These are phyloP conservation scores for Brassica juncea DNA, from an alignment of 345 rosid genomes.

Conservation along the genomic window DNA sequence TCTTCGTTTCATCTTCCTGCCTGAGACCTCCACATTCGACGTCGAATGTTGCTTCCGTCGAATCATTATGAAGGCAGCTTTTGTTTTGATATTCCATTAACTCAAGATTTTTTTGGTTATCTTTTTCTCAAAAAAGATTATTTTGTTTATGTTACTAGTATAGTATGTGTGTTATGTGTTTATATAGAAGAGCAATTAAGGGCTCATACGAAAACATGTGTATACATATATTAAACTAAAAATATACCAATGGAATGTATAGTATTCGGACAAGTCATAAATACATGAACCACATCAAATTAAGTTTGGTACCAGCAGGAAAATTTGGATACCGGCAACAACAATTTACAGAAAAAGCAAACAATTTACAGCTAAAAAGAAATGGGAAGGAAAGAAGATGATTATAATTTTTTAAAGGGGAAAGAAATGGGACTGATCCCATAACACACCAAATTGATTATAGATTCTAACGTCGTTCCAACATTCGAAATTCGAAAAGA, in stretches of 20 bases:
- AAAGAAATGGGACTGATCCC: not conserved
- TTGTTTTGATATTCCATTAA: slow-evolving; percentile 13
- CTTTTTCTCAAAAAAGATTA: not conserved
- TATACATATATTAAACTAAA: not conserved
- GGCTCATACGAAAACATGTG: not conserved
- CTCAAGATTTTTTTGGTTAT: not conserved
- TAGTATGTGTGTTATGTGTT: slow-evolving; percentile 12
- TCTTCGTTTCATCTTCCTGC: slow-evolving; percentile 27
- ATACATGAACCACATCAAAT: slow-evolving; percentile 27
- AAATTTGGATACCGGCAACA: slow-evolving; percentile 29
- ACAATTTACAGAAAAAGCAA: not conserved
- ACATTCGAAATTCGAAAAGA: not conserved
- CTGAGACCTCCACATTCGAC: slow-evolving; percentile 8
- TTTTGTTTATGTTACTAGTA: not conserved
- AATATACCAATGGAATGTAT: slow-evolving; percentile 1
- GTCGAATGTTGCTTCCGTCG: not conserved
- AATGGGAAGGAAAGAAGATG: too few species aligned
- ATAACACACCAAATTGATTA: not conserved
- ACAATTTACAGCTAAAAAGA: not conserved
- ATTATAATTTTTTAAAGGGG: too few species aligned
- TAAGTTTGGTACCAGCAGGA: slow-evolving; percentile 21
- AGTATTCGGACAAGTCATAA: not conserved
- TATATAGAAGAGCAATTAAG: slow-evolving; percentile 15
- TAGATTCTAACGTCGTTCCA: not conserved
- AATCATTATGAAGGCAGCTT: slow-evolving; percentile 1